Evolutionary conservation across 352 stramenopile species (phyloP).

Genomic region (Pythium plurisporium): DNA sequence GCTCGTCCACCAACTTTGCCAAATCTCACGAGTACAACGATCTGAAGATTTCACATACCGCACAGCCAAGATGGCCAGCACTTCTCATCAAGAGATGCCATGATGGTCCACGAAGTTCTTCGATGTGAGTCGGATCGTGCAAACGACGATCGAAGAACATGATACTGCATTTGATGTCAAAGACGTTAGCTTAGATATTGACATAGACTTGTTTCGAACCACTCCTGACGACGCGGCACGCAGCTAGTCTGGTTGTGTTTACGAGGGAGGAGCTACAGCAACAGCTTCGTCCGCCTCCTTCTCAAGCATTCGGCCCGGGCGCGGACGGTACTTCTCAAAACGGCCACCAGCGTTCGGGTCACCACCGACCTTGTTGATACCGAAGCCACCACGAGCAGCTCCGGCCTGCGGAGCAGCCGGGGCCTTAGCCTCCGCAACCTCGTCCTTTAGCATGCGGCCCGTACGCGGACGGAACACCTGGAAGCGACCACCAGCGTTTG

Average conservation of each 20-base stretch:
- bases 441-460: neutral
- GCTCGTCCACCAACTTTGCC: too few relatives aligned
- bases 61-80: too few relatives aligned
- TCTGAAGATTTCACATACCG: too few relatives aligned
- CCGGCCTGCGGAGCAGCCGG: neutral
- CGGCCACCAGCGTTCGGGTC: slow-evolving; percentile 1
- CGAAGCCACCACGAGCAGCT: too few relatives aligned
- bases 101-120: too few relatives aligned
- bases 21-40: too few relatives aligned
- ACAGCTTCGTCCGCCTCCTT: neutral
- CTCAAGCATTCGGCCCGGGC: neutral
- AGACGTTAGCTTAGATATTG: too few relatives aligned
- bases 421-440: neutral
- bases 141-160: too few relatives aligned
- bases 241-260: too few relatives aligned
- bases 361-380: neutral
- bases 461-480: neutral
- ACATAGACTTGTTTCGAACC: neutral
- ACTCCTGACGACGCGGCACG: neutral
- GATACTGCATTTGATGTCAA: too few relatives aligned
- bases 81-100: too few relatives aligned
- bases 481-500: slow-evolving; percentile 1
- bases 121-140: too few relatives aligned
- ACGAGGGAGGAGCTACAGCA: neutral
- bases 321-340: slow-evolving; percentile 6